Conservation (phyloP, 2,329 filamentous ascomycete genomes). For the Raffaelea arxii region DNA sequence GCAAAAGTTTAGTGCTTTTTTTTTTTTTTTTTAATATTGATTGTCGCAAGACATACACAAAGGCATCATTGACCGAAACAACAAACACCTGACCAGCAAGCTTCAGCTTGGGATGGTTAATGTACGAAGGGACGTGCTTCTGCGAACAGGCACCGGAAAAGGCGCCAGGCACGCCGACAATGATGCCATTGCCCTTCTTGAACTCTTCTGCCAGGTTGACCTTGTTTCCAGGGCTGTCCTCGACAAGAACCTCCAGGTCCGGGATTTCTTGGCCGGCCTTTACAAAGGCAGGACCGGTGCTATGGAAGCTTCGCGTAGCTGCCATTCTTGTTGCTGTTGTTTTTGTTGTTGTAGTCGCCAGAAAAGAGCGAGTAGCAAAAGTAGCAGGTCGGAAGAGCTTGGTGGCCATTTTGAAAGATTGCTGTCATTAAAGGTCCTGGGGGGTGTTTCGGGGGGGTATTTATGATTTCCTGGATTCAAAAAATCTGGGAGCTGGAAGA, state of each 20-base stretch:
- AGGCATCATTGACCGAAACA: constrained; percentile 86
- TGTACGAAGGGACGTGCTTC: constrained; percentile 75
- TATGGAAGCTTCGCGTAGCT: constrained; percentile 45
- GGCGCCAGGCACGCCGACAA: constrained; percentile 77
- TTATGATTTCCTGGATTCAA: no score
- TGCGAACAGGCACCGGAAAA: constrained; percentile 53
- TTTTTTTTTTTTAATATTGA: not conserved
- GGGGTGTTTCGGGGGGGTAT: no score
- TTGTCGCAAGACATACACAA: constrained; percentile 56
- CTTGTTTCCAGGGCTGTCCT: constrained; percentile 85
- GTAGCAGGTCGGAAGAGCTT: constrained; percentile 7
- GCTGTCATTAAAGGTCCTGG: no score
- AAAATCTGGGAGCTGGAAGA: no score
- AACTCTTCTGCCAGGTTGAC: constrained; percentile 78
- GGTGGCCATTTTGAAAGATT: constrained; percentile 12
- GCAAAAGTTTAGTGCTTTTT: not conserved
- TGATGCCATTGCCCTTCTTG: constrained; percentile 59
- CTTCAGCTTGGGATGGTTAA: constrained; percentile 68
- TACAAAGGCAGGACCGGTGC: constrained; percentile 53
- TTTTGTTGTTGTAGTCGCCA: not conserved
- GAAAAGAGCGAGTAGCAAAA: constrained; percentile 7
- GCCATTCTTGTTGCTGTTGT: constrained; percentile 1
- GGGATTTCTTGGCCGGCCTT: constrained; percentile 74
- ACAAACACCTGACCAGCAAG: constrained; percentile 79
- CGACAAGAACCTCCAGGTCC: constrained; percentile 64